These are phyloP conservation scores for Quercus dentata DNA, from an alignment of 306 rosid species.

Conservation along the genomic window DNA sequence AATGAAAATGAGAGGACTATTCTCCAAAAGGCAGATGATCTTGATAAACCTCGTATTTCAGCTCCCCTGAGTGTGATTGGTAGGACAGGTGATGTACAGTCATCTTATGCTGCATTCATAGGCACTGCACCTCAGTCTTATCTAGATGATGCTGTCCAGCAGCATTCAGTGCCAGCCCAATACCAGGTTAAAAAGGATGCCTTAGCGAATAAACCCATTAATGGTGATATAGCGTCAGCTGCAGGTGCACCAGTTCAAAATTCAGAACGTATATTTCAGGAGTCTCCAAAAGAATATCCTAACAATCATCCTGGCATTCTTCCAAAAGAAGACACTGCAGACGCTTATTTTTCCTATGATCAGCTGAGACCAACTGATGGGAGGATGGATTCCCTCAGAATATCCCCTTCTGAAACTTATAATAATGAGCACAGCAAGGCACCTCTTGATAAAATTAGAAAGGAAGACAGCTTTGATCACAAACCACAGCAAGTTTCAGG, in stretches of 20 bases:
- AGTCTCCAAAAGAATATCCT: slow-evolving; percentile 38
- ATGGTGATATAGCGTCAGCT: slow-evolving; percentile 26
- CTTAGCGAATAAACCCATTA: slow-evolving; percentile 24
- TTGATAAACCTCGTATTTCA: slow-evolving; percentile 31
- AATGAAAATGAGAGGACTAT: slow-evolving; percentile 37
- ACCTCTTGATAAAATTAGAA: slow-evolving; percentile 34
- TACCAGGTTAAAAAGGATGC: slow-evolving; percentile 38
- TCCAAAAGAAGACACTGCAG: slow-evolving; percentile 38
- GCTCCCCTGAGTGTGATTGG: slow-evolving; percentile 29
- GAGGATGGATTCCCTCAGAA: slow-evolving; percentile 41
- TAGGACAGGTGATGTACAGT: slow-evolving; percentile 38
- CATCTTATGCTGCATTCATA: slow-evolving; percentile 36
- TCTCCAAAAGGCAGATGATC: slow-evolving; percentile 33
- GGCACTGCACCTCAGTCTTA: slow-evolving; percentile 26
- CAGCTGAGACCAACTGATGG: slow-evolving; percentile 53
- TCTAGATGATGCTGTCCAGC: slow-evolving; percentile 41
- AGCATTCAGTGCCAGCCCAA: slow-evolving; percentile 30
- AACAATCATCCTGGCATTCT: slow-evolving; percentile 31
- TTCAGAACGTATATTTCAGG: slow-evolving; percentile 41
- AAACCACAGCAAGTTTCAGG: slow-evolving; percentile 25
- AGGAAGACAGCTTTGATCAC: slow-evolving; percentile 40
- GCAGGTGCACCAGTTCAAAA: slow-evolving; percentile 34
- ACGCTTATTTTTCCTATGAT: slow-evolving; percentile 38
- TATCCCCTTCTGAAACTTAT: slow-evolving; percentile 34
- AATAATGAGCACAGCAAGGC: slow-evolving; percentile 34